phyloP scores from a whole-genome alignment of 306 rosid species.

The Senna tora region DNA sequence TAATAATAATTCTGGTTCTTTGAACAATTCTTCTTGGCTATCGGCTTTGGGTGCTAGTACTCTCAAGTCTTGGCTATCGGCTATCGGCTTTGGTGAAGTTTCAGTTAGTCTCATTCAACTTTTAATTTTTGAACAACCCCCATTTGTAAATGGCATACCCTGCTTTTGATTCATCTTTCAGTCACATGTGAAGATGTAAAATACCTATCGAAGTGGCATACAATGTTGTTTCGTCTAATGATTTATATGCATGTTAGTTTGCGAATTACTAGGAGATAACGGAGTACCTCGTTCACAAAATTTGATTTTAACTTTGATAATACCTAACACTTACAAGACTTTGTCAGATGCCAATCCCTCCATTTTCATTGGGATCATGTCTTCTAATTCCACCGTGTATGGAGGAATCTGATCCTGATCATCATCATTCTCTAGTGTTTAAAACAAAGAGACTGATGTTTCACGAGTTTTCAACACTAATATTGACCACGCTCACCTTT shows the following conservation, averaged over 20 bases:
- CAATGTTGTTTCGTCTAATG: no score
- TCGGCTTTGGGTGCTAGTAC: constrained; percentile 36
- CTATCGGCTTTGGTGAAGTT: constrained; percentile 41
- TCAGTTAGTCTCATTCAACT: neutral
- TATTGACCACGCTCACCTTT: no score
- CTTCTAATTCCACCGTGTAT: constrained; percentile 6
- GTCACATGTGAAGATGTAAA: neutral
- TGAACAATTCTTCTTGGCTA: constrained; percentile 38
- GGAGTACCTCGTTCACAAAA: no score
- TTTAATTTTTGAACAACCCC: no score
- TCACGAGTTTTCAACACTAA: no score
- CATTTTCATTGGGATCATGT: constrained; percentile 22
- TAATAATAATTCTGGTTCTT: constrained; percentile 30
- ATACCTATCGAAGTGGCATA: no score
- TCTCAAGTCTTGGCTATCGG: no score
- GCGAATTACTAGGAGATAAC: no score
- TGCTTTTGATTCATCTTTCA: constrained; percentile 40
- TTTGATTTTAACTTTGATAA: neutral
- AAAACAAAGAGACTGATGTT: no score
- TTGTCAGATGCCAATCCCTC: neutral
- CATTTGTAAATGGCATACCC: constrained; percentile 50
- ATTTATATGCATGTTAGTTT: no score
- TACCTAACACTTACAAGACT: neutral
- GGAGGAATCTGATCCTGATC: constrained; percentile 27
- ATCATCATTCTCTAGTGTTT: constrained; percentile 39